Base-by-base conservation (phyloP, 2,329 filamentous ascomycete genomes). In the Trichoderma sp. region DNA sequence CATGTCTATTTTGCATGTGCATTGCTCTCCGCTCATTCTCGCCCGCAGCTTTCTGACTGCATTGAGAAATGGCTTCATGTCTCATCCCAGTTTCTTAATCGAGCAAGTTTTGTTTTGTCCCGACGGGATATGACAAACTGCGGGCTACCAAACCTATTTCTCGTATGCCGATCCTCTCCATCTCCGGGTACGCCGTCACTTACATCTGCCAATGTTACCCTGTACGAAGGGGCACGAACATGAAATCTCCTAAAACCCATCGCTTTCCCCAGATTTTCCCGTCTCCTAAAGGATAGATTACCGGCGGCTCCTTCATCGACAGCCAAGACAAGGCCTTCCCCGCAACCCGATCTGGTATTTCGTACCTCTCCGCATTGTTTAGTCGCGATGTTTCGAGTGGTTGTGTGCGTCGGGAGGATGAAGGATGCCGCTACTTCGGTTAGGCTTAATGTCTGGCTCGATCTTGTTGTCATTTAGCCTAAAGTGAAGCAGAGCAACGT, bases 251-350 rank as follows among this genome's bases (percentile, higher is more conserved):
- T 68, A 32, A 36, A 36, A 24, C 21, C 34, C 36, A 68, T 43
- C 53, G 65, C 53, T 14, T 61, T 69, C 66, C 66, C 66, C 66
- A 69, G 34, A 61, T 61, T 69, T 69, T 61, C 66, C 53, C 66
- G 53, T 69, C 66, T 60, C 36, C 36, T 43, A 51, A 51, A 60
- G 66, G 28, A 12, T 69, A 47, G 66, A 69, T 69, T 61, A 15
- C 51, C 66, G 56, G 36, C 56, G 66, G 66, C 56, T 68, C 65
- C 51, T 61, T 61, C 56, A 34, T 47, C 32, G 56, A 60, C 28
- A 43, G 24, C 53, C 36, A 39, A 39, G 36, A 2, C 51, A 60
- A 32, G 56, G 56, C 66, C 28, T 69, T 43, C 66, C 65, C 66
- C 66, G 66, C 66, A 69, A 60, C n/a, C 26, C 39, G 30, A 18